A percentile compares a stretch with the other conserved stretches of the same genome.
Evolutionary conservation across 1,139 yeast species (phyloP).

Genomic region (Spencermartinsiella ligniputridi): DNA sequence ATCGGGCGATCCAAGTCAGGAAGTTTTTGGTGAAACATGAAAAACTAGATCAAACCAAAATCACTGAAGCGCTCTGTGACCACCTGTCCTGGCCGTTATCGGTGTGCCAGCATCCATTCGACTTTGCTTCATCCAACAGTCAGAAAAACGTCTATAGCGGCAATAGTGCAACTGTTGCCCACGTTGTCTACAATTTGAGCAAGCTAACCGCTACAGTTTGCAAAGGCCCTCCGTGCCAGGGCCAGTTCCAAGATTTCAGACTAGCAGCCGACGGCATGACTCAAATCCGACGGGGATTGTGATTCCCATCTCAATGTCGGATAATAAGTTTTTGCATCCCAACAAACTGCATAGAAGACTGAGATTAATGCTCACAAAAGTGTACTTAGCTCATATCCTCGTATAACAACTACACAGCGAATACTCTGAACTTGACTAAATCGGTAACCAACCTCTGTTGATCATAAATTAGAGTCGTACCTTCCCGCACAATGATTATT

Average conservation of each 20-base stretch:
- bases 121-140: not conserved
- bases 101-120: constrained; percentile 6
- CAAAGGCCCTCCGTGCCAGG: constrained; percentile 8
- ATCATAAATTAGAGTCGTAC: no score
- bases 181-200: constrained; percentile 3
- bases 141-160: not conserved
- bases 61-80: constrained; percentile 4
- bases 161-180: constrained; percentile 5
- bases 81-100: constrained; percentile 6
- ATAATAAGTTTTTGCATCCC: no score
- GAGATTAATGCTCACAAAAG: no score
- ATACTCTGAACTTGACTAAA: no score
- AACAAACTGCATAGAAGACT: no score
- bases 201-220: constrained; percentile 3
- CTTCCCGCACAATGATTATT: no score
- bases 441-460: no score
- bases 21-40: not conserved
- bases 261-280: no score
- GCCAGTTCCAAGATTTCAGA: constrained; percentile 1
- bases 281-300: no score
- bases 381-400: no score
- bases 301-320: no score
- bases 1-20: not conserved
- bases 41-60: not conserved
- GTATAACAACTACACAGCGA: no score